A percentile compares a stretch with the other conserved stretches of the same genome.
These are phyloP conservation scores for Pinus tabuliformis DNA, from an alignment of 75 land plant species.

Conservation along the genomic window DNA sequence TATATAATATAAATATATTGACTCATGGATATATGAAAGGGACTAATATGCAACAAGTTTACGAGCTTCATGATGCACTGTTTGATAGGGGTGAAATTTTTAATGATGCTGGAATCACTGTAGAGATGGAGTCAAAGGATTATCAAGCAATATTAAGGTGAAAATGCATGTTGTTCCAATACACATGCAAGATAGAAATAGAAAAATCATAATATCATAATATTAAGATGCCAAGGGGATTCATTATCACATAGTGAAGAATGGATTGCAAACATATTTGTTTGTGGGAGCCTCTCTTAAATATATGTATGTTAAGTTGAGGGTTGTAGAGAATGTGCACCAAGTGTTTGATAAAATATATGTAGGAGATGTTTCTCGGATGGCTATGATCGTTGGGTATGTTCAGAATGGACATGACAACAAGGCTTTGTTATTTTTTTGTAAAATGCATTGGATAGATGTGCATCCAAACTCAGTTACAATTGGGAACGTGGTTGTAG, in stretches of 20 bases:
- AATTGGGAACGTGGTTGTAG: too few species aligned
- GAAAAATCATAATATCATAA: not conserved
- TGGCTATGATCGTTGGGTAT: conserved; percentile 6
- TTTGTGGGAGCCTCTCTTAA: too few species aligned
- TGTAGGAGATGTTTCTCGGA: conserved; percentile 50
- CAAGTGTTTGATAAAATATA: too few species aligned
- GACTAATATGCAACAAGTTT: conserved; percentile 19
- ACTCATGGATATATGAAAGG: conserved; percentile 17
- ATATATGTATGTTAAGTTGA: too few species aligned
- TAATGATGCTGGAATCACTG: not conserved
- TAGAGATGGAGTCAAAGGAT: not conserved
- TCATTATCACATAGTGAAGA: too few species aligned
- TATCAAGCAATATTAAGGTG: not conserved
- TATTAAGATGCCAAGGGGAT: too few species aligned
- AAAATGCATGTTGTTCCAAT: not conserved
- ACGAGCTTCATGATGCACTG: conserved; percentile 30
- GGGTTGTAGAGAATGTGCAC: too few species aligned
- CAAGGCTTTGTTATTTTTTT: too few species aligned
- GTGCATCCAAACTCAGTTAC: too few species aligned
- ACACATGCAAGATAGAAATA: not conserved
- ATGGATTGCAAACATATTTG: too few species aligned
- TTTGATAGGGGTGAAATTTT: conserved; percentile 10
- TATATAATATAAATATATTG: not conserved
- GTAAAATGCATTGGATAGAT: too few species aligned
- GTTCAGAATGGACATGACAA: too few species aligned